Base-by-base conservation (phyloP, 1,284 basidiomycete genomes). In the Boletus smithii region DNA sequence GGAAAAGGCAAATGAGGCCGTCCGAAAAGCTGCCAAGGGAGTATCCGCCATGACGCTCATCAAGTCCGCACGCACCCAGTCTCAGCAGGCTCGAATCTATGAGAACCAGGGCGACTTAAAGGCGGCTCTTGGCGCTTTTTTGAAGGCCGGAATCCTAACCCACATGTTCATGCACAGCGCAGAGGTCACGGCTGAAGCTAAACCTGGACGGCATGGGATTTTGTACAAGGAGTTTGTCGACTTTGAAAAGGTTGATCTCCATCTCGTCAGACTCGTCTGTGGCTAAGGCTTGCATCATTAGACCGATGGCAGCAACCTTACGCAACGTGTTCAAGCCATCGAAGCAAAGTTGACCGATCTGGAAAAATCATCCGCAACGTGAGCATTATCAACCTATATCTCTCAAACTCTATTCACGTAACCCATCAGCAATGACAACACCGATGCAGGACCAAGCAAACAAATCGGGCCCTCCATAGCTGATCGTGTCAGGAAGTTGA, bases 401-500 rank as follows among this genome's bases (percentile, higher is more conserved):
- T 29, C 48, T 39, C 42, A 33, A 33, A 43, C 35, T 7, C 31
- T 51, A 33, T 44, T 53, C 53, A 55, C 49, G 30, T 42, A 44
- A 11, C 24, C 22, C 36, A 55, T 42, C 49, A 64, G 57, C 42
- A 42, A 48, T 26, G 50, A 54, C 50, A 59, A 44, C 42, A 29
- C 52, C 20, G 55, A 54, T 36, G 50, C 50, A 46, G 71, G 64
- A 17, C 55, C 68, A 5, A 68, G 70, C 34, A 72, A 55, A 48
- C 74, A 71, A 51, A 56, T 74, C 2, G 74, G 75, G n/a, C 74
- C 70, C 7, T 79, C 75, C 41, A 85, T 89, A 50, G 82, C 83
- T 34, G 87, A 88, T 69, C 80, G 86, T 43, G 73, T 88, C 61
- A 77, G 74, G 53, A 77, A 82, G n/a, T 66, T 89, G n/a, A 75